Evolutionary conservation across 371 early-diverging fungal species (phyloP), one percentile per base, ranked within the genome.

Genomic region (Globomyces sp.): DNA sequence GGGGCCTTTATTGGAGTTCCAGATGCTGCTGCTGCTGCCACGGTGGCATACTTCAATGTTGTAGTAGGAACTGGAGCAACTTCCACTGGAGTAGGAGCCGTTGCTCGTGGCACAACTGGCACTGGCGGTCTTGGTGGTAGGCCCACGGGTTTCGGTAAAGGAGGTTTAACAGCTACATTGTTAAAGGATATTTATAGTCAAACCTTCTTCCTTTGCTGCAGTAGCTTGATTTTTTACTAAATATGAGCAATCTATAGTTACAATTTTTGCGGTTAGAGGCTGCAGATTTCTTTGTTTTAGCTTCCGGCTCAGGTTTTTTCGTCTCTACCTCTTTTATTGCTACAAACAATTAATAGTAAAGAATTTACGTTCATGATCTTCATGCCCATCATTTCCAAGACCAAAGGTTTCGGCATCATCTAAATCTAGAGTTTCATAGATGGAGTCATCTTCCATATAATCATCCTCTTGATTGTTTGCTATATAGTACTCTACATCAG

Each of bases 341-440:
- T 24, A 24, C 24, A 24, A 24, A 24, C 24, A 24, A 24, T 24
- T 49, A 34, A 34, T n/a, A 44, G 11, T n/a, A 34, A 34, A 49
- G 49, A 24, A 8, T 39, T 37, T 24, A 39, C 55, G 52, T 34
- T 55, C 5, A 10, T 61, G 36, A 34, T n/a, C 42, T n/a, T 64
- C 64, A 9, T 50, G 41, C 50, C 40, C 77, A 8, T 76, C 80
- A 11, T 55, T 37, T 42, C 61, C 61, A 4, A 89, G 81, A 36
- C 81, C 82, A 77, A 81, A 90, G 3, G 88, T 76, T 66, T 91
- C 92, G 41, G 93, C 94, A 62, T 94, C 94, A 63, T 92, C 92
- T 58, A 98, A 80, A 72, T 92, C 87, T 68, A 98, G 74, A 41
- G 94, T 93, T 64, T 96, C 94, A 76, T 98, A 98, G 34, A 98